A percentile compares a stretch with the other conserved stretches of the same genome.
These are phyloP conservation scores for Epichloe hybrida DNA, from an alignment of 2,329 filamentous ascomycete genomes.

Conservation along the genomic window DNA sequence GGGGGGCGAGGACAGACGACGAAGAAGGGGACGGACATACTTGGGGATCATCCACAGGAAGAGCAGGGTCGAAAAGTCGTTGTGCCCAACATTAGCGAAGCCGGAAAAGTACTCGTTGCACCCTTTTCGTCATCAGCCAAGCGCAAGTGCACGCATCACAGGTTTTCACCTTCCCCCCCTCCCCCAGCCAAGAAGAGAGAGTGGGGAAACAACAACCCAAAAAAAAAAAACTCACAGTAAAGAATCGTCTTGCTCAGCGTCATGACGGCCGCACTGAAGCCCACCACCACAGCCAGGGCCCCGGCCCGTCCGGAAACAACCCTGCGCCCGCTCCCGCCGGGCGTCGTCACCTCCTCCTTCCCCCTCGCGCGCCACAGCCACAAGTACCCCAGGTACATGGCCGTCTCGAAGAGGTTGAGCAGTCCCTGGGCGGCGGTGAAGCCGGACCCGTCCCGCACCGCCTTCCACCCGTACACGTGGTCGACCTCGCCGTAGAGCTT, in stretches of 20 bases:
- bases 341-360: background rate
- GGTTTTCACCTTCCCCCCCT: no score
- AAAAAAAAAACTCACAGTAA: slow-evolving; percentile 34
- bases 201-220: no score
- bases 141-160: background rate
- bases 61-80: slow-evolving; percentile 29
- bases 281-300: slow-evolving; percentile 32
- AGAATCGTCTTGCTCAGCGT: slow-evolving; percentile 48
- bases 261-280: slow-evolving; percentile 43
- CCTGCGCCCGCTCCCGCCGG: slow-evolving; percentile 1
- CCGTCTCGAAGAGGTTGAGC: slow-evolving; percentile 56
- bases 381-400: slow-evolving; percentile 48
- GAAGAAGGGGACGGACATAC: slow-evolving; percentile 22
- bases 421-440: slow-evolving; percentile 65
- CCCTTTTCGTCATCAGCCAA: slow-evolving; percentile 25
- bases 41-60: slow-evolving; percentile 46
- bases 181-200: background rate
- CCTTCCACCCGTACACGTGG: slow-evolving; percentile 67
- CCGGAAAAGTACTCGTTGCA: slow-evolving; percentile 41
- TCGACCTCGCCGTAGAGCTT: slow-evolving; percentile 69
- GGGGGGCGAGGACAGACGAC: background rate
- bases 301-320: slow-evolving; percentile 29
- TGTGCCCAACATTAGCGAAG: slow-evolving; percentile 45
- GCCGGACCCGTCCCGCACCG: slow-evolving; percentile 52
- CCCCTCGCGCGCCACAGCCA: slow-evolving; percentile 18